Evolutionary conservation across 2,329 filamentous ascomycete species (phyloP).

Genomic region (Fusarium paranaense): DNA sequence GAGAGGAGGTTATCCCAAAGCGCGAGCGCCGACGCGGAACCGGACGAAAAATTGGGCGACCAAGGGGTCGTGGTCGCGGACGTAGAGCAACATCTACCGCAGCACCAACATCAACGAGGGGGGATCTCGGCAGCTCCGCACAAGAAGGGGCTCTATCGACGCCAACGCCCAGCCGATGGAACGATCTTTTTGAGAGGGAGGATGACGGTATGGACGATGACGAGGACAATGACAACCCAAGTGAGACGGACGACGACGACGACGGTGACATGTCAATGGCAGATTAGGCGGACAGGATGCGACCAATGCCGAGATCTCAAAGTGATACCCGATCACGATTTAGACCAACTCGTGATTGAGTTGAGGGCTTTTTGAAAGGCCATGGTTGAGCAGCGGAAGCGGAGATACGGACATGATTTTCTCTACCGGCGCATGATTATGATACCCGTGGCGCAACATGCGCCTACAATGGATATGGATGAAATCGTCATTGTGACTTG

Average conservation of each 20-base stretch:
- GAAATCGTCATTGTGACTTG: not conserved
- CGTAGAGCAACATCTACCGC: conserved; percentile 8
- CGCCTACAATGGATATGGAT: conserved; percentile 22
- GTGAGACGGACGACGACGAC: conserved; percentile 44
- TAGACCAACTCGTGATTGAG: not conserved
- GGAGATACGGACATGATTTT: conserved; percentile 1
- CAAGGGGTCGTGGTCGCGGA: conserved; percentile 34
- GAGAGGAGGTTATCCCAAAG: conserved; percentile 39
- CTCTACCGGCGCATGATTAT: conserved; percentile 27
- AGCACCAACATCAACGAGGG: conserved; percentile 15
- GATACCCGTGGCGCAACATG: conserved; percentile 39
- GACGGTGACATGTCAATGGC: conserved; percentile 45
- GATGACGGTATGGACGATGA: conserved; percentile 43
- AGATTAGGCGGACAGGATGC: conserved; percentile 17
- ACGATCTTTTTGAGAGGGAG: conserved; percentile 45
- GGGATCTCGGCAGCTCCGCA: conserved; percentile 20
- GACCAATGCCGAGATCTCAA: not conserved
- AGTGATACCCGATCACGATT: not conserved
- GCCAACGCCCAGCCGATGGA: conserved; percentile 51
- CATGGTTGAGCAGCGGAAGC: not conserved
- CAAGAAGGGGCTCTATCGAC: conserved; percentile 44
- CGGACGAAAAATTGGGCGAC: conserved; percentile 36
- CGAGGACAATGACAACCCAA: conserved; percentile 41
- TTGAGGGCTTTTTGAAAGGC: not conserved
- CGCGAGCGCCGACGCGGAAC: conserved; percentile 28